Conservation (phyloP, 345 rosid genomes). For the Aquilaria sinensis region DNA sequence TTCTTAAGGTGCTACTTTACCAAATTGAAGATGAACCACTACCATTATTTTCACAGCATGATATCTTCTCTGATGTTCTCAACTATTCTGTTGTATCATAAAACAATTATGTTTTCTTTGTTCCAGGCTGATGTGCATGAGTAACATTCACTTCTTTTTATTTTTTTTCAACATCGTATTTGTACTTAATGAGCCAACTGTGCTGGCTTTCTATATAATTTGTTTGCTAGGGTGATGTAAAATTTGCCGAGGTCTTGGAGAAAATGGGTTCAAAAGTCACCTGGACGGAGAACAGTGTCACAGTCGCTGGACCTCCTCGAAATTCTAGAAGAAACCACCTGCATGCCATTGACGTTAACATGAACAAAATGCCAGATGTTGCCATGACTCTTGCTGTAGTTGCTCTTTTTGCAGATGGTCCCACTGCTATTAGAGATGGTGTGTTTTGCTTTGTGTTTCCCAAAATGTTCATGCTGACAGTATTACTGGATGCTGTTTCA, state of each 20-base stretch:
- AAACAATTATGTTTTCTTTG: too few relatives aligned
- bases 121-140: background rate
- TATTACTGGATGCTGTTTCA: background rate
- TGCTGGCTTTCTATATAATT: slow-evolving; percentile 6
- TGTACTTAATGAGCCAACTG: too few relatives aligned
- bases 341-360: slow-evolving; percentile 75
- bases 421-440: slow-evolving; percentile 97
- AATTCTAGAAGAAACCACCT: slow-evolving; percentile 71
- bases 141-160: too few relatives aligned
- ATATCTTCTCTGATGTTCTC: too few relatives aligned
- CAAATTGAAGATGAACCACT: too few relatives aligned
- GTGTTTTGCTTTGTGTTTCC: slow-evolving; percentile 12
- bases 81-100: too few relatives aligned
- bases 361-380: slow-evolving; percentile 99
- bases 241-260: slow-evolving; percentile 93
- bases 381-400: slow-evolving; percentile 98
- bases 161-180: too few relatives aligned
- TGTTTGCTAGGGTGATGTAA: slow-evolving; percentile 72
- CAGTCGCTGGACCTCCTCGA: slow-evolving; percentile 84
- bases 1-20: too few relatives aligned
- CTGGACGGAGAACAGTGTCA: slow-evolving; percentile 89
- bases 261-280: slow-evolving; percentile 93
- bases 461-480: background rate
- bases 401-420: slow-evolving; percentile 92
- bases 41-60: too few relatives aligned